phyloP scores from a whole-genome alignment of 768 basidiomycete species.

The Gyrodon lividus region DNA sequence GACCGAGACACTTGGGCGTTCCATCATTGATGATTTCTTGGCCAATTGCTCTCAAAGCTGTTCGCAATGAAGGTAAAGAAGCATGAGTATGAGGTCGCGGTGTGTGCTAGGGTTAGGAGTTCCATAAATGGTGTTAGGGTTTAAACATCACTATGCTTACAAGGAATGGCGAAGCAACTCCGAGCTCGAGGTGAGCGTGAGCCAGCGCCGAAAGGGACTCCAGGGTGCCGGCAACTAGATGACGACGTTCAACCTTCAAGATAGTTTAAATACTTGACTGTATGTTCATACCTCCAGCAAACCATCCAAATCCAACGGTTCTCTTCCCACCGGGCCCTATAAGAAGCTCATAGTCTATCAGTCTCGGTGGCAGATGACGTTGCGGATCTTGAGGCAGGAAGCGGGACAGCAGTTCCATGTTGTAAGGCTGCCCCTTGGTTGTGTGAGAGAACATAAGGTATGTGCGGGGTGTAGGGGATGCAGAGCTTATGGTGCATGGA shows the following conservation, averaged over 20 bases:
- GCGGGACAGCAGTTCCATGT: conserved; percentile 70
- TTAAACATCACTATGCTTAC: conserved; percentile 39
- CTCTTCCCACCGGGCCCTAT: conserved; percentile 62
- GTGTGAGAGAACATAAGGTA: conserved; percentile 95
- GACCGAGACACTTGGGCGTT: conserved; percentile 64
- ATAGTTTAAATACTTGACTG: neutral
- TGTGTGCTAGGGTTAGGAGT: conserved; percentile 45
- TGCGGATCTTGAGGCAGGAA: conserved; percentile 45
- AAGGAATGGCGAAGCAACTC: conserved; percentile 80
- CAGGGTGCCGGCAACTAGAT: conserved; percentile 75
- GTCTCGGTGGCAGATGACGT: conserved; percentile 37
- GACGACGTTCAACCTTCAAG: neutral
- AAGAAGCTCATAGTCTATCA: conserved; percentile 88
- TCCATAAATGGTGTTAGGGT: neutral
- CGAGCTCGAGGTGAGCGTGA: conserved; percentile 73
- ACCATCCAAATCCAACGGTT: conserved; percentile 90
- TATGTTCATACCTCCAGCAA: conserved; percentile 70
- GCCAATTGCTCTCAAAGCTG: conserved; percentile 57
- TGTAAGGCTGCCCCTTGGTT: conserved; percentile 83
- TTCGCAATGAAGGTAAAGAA: conserved; percentile 51
- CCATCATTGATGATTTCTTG: conserved; percentile 52
- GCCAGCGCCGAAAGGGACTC: conserved; percentile 81
- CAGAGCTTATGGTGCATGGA: conserved; percentile 11
- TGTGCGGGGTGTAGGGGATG: conserved; percentile 47
- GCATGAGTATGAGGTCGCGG: conserved; percentile 78